A percentile compares a stretch with the other conserved stretches of the same genome.
Conservation (phyloP, 2,329 filamentous ascomycete species). For the Claviceps sorghi region DNA sequence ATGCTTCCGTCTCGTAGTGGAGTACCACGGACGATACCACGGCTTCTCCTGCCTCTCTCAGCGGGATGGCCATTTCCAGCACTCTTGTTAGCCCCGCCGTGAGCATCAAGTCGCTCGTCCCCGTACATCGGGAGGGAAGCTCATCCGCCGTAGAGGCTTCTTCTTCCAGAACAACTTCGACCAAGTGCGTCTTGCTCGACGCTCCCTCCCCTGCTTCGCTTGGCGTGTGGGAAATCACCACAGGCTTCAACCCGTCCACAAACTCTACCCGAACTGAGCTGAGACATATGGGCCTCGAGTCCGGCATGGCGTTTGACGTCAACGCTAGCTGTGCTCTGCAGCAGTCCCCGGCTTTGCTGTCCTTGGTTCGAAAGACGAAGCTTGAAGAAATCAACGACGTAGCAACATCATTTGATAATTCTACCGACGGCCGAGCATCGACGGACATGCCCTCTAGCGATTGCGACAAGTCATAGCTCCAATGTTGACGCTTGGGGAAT, state of each 20-base stretch:
- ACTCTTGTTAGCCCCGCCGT: conserved; percentile 52
- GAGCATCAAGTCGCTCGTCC: conserved; percentile 50
- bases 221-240: conserved; percentile 33
- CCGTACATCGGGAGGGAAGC: conserved; percentile 29
- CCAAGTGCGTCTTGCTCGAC: conserved; percentile 7
- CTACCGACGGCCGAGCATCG: conserved; percentile 32
- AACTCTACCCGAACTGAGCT: conserved; percentile 39
- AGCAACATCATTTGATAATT: conserved; percentile 34
- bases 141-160: conserved; percentile 17
- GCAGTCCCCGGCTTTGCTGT: conserved; percentile 46
- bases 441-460: conserved; percentile 36
- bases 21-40: conserved; percentile 50
- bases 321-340: conserved; percentile 44
- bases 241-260: conserved; percentile 40
- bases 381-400: conserved; percentile 39
- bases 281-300: conserved; percentile 37
- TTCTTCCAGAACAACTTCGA: conserved; percentile 15
- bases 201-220: conserved; percentile 4
- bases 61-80: conserved; percentile 54
- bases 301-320: conserved; percentile 38
- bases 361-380: conserved; percentile 43
- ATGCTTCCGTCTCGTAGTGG: conserved; percentile 46
- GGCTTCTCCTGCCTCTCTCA: conserved; percentile 71
- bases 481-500: conserved; percentile 38
- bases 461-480: conserved; percentile 46